A percentile compares a stretch with the other conserved stretches of the same genome.
Conservation (phyloP, 805 yeast genomes). For the Candida qinlingensis region DNA sequence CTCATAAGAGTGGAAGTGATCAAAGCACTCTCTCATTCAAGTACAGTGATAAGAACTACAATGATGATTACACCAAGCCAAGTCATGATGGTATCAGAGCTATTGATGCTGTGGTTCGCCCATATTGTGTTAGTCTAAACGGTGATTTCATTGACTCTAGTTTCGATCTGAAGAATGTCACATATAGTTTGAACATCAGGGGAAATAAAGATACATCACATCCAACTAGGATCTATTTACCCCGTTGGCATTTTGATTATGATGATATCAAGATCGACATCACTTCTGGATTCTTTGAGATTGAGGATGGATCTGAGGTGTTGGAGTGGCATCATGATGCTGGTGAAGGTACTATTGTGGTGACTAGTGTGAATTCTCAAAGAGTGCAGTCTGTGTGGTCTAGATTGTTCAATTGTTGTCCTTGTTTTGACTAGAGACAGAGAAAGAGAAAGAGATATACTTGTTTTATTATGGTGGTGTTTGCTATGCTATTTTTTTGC, state of each 20-base stretch:
- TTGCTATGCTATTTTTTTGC: not conserved
- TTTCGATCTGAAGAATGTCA: constrained; percentile 49
- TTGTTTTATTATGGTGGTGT: no score
- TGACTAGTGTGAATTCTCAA: constrained; percentile 10
- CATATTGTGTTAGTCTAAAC: constrained; percentile 58
- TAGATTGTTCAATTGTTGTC: constrained; percentile 4
- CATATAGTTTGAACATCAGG: constrained; percentile 43
- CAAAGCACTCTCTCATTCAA: not conserved
- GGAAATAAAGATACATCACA: constrained; percentile 21
- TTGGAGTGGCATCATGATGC: constrained; percentile 67
- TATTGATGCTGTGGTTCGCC: constrained; percentile 68
- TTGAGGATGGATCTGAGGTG: constrained; percentile 46
- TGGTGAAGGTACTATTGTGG: constrained; percentile 33
- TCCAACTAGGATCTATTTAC: constrained; percentile 64
- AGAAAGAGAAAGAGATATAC: not conserved
- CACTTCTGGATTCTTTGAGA: constrained; percentile 51
- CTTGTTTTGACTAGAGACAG: constrained; percentile 1
- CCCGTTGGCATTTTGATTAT: constrained; percentile 62
- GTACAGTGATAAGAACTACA: not conserved
- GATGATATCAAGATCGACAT: constrained; percentile 44
- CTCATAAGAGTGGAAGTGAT: not conserved
- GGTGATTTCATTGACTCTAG: constrained; percentile 54
- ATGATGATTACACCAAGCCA: not conserved
- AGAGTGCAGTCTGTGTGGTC: not conserved
- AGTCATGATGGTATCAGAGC: constrained; percentile 65